Base-by-base conservation (phyloP, 345 rosid species). In the Carallia brachiata region DNA sequence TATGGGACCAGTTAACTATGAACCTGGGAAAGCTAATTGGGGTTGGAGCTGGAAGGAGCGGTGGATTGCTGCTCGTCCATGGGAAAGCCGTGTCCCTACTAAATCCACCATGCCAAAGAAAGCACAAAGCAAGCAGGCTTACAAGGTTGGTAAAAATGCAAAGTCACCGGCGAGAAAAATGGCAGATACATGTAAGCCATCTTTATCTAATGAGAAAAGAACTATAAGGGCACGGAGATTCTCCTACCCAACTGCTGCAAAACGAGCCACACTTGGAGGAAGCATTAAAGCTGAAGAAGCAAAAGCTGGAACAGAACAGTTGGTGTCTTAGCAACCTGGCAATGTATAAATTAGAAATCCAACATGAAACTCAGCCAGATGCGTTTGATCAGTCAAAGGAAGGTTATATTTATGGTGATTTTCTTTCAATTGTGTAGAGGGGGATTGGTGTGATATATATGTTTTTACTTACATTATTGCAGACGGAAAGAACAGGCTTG, bases 41-140 rank as follows among this genome's bases (percentile, higher is more conserved):
- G 96, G 93, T 63, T 95, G 99, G 99, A 92, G 99, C 80, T 95
- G 99, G 97, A 88, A 73, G 84, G 97, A 95, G 57, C 88, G 92
- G 36, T 95, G 99, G 99, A 83, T 95, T 54, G 84, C 97, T 74
- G 92, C 82, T 78, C 83, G 96, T 15, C 99, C 99, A 31, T 95
- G 99, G 99, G 97, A 95, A 77, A 85, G 83, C 65, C 90, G 93
- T 53, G 66, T 81, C 28, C 84, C 87, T 36, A 30, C 61, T 40
- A 74, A 73, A 62, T 75, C 79, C 67, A 18, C 50, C 36, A 86
- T 76, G 78, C 91, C 93, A 56, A 90, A 83, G 75, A 88, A 87
- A 76, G 67, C 52, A 5, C 86, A 79, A 72, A 83, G 27, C 52
- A 83, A 48, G 75, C 85, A 80, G 60, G 73, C 75, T 62, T 66